Percentiles rank a stretch among this genome's conserved stretches.
These are phyloP conservation scores for Biancaea sappan DNA, from an alignment of 306 rosid genomes.

Conservation along the genomic window DNA sequence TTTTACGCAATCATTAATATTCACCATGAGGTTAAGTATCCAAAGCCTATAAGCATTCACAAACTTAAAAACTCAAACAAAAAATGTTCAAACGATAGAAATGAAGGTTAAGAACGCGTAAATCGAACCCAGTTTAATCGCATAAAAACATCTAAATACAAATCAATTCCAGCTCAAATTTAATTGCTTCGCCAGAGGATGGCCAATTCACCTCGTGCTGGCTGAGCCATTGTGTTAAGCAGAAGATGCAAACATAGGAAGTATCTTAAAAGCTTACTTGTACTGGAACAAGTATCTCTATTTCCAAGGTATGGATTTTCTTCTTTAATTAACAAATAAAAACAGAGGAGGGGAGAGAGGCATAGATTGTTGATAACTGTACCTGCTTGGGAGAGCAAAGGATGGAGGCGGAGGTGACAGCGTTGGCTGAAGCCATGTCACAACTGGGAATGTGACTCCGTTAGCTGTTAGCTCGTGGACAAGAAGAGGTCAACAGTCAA, in stretches of 20 bases:
- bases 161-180: too few species aligned
- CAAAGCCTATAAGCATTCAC: not conserved
- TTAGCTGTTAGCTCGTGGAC: constrained; percentile 40
- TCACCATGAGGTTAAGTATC: not conserved
- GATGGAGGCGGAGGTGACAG: constrained; percentile 42
- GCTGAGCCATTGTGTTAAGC: not conserved
- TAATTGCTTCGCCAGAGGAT: not conserved
- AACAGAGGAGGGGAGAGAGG: not conserved
- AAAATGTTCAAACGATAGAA: too few species aligned
- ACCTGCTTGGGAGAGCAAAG: constrained; percentile 38
- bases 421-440: constrained; percentile 63
- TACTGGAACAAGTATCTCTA: not conserved
- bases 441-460: not conserved
- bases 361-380: not conserved
- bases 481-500: constrained; percentile 38
- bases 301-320: not conserved
- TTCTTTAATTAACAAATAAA: not conserved
- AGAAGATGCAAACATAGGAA: not conserved
- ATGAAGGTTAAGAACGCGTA: not conserved
- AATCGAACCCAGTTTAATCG: too few species aligned
- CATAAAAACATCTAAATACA: too few species aligned
- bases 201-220: not conserved
- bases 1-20: not conserved
- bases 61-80: too few species aligned
- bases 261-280: not conserved